Base-by-base conservation (phyloP, 202 grass and related monocot species). In the Zizania palustris region DNA sequence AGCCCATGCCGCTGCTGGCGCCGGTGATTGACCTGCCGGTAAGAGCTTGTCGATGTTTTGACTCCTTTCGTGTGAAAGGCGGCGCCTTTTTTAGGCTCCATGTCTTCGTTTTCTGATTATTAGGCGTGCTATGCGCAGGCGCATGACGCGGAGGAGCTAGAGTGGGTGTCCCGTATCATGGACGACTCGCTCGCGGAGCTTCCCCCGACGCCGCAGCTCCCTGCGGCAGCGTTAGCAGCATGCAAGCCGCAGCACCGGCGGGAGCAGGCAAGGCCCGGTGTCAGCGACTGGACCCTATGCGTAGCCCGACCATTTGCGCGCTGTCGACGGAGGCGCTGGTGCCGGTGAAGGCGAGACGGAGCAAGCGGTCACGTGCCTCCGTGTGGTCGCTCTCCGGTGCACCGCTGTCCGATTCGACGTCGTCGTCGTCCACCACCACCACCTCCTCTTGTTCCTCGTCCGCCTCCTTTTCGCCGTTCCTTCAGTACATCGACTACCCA, bases 121-220 rank as follows among this genome's bases (percentile, higher is more conserved):
- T 50, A 69, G n/a, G 71, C 56, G 75, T 49, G 22, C 54, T 83
- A 72, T 79, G 45, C 35, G 21, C 75, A 99, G 96, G 85, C 85
- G 58, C 96, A 92, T 59, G 96, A 96, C 75, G 89, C 88, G 7
- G 92, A 90, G 81, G 96, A 99, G 40, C 84, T 99, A 3, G 96
- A 99, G 60, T 99, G 96, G 96, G 88, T 99, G 55, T 99, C 96
- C 7, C 58, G 89, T 19, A 87, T 99, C 81, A 99, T 96, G 85
- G 92, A 96, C 78, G 92, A 99, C 74, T 94, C 92, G 41, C 60
- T 87, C 4, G 71, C 83, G 5, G 92, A 99, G 88, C 81, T 96
- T 49, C 91, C 82, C 37, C 78, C 69, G 3, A 22, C 34, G 16
- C 73, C 65, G 71, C 71, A 50, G 71, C 81, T 83, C 3, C 74